Base-by-base conservation (phyloP, 2,329 filamentous ascomycete genomes). In the Nemania sp. region DNA sequence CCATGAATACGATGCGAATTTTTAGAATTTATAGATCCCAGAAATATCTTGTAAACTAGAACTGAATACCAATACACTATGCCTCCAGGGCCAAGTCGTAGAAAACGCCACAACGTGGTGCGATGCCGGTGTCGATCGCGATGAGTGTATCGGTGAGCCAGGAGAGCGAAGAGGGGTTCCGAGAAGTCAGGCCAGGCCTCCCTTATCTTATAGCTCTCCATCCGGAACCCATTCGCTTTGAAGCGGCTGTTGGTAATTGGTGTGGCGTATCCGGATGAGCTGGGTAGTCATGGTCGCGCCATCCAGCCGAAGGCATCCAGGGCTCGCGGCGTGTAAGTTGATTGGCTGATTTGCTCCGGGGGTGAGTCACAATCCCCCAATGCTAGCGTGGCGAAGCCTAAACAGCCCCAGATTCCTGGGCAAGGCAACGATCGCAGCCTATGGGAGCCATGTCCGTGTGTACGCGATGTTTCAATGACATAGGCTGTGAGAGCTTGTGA, bases 321-420 rank as follows among this genome's bases (percentile, higher is more conserved):
- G 19, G 36, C 43, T 33, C 22, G 22, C 49, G 39, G 49, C 52
- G 40, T 59, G 55, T 56, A 59, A 56, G 34, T 44, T 61, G 58
- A 56, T 61, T 61, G 46, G 58, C 30, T 36, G 26, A 17, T 30
- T 12, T 4, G 2, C 46, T 40, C 20, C 36, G 31, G 24, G 6
- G 24, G 30, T 57, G 52, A 60, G 54, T 60, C 57, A 60, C 40
- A 12, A 26, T 19, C 14, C 39, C 30, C 46, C 30, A n/a, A 17
- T 15, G 34, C 52, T 15, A n/a, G 26, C n/a, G 46, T 54, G 52
- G 52, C 46, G 46, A 28, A 49, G 52, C 46, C 15, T 20, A n/a
- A 6, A 36, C 15, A 23, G 28, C 26, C 36, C 34, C n/a, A 31
- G 23, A 45, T 41, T 14, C 9, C 26, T n/a, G n/a, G 20, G 12